A percentile compares a stretch with the other conserved stretches of the same genome.
Conservation (phyloP, 2,329 filamentous ascomycete species). For the Peltaster fructicola region DNA sequence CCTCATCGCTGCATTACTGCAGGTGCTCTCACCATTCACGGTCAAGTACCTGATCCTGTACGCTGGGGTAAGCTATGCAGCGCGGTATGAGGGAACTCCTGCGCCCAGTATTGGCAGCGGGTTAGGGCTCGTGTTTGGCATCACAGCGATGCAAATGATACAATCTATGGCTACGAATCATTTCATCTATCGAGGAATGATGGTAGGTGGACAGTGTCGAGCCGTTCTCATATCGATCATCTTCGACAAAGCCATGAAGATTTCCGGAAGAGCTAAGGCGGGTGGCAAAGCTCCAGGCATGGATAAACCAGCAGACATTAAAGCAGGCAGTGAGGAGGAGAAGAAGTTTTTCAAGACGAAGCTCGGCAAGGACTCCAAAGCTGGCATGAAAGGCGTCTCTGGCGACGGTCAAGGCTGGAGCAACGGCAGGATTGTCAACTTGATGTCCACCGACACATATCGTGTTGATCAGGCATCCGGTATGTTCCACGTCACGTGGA, state of each 20-base stretch:
- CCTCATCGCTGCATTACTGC: conserved; percentile 48
- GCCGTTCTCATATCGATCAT: conserved; percentile 71
- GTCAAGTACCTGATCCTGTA: conserved; percentile 77
- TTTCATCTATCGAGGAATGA: conserved; percentile 84
- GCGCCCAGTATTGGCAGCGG: conserved; percentile 56
- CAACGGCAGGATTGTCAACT: conserved; percentile 76
- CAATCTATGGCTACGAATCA: conserved; percentile 74
- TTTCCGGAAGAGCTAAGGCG: conserved; percentile 75
- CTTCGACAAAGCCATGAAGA: conserved; percentile 80
- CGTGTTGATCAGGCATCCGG: conserved; percentile 77
- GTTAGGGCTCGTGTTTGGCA: conserved; percentile 66
- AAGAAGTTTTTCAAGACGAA: conserved; percentile 34
- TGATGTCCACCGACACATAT: conserved; percentile 93
- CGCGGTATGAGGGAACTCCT: conserved; percentile 32
- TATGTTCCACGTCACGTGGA: conserved; percentile 85
- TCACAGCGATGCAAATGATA: conserved; percentile 68
- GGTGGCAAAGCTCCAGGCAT: conserved; percentile 40
- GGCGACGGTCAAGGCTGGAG: conserved; percentile 71
- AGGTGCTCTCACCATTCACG: conserved; percentile 71
- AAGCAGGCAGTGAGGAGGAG: conserved; percentile 32
- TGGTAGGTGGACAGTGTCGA: conserved; percentile 69
- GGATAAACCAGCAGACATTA: conserved; percentile 24
- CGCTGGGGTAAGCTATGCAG: conserved; percentile 59
- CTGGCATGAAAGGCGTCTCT: conserved; percentile 32
- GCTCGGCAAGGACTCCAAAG: conserved; percentile 24